Conservation (phyloP, 108 stramenopile genomes). For the Cyclotella distinguenda region DNA sequence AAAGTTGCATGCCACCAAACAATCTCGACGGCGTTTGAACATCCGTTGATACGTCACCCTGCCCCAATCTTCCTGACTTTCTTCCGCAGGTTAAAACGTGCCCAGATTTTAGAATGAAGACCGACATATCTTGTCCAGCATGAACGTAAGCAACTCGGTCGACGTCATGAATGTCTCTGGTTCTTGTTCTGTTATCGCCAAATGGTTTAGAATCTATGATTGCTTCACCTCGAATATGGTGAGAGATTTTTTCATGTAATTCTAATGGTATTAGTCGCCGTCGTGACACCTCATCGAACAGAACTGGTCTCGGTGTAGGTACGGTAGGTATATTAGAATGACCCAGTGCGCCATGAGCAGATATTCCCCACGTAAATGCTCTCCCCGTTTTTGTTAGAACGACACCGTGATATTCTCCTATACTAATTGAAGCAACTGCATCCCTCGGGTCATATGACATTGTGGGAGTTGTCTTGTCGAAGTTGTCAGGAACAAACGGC, state of each 20-base stretch:
- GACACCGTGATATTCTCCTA: constrained; percentile 60
- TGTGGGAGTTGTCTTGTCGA: no score
- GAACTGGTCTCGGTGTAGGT: constrained; percentile 14
- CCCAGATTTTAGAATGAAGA: constrained; percentile 53
- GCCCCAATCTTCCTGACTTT: constrained; percentile 61
- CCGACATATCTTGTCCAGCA: constrained; percentile 66
- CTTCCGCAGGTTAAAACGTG: constrained; percentile 63
- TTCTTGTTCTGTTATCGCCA: background rate
- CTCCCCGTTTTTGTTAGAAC: constrained; percentile 47
- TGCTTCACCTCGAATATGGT: constrained; percentile 12
- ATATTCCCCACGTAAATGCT: constrained; percentile 65
- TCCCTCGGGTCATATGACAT: no score
- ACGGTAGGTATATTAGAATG: background rate
- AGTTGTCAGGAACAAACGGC: constrained; percentile 30
- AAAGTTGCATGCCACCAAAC: constrained; percentile 72
- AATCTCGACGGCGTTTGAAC: constrained; percentile 43
- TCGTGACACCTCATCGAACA: background rate
- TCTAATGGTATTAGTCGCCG: constrained; percentile 24
- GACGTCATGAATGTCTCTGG: background rate
- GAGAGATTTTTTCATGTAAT: constrained; percentile 42
- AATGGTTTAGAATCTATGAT: constrained; percentile 14
- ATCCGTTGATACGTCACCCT: constrained; percentile 53
- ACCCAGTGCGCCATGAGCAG: constrained; percentile 25
- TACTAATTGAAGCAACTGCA: constrained; percentile 48
- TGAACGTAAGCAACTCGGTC: constrained; percentile 38